Percentiles rank a stretch among this genome's conserved stretches.
These are phyloP conservation scores for Cucumis hystrix DNA, from an alignment of 306 rosid genomes.

Conservation along the genomic window DNA sequence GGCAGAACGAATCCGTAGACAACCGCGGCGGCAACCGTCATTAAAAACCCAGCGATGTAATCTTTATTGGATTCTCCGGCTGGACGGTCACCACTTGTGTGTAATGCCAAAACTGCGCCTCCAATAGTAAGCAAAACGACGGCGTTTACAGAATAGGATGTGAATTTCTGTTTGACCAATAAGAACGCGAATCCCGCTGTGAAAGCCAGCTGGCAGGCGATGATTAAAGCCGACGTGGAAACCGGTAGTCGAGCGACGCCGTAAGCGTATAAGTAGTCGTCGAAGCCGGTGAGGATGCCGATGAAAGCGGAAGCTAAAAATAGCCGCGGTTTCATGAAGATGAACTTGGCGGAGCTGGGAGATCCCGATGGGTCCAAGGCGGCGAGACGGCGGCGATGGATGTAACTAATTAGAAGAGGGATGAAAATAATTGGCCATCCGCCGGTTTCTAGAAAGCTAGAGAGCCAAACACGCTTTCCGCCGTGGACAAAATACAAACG, in stretches of 20 bases:
- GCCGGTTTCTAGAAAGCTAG: slow-evolving; percentile 46
- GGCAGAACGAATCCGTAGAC: slow-evolving; percentile 74
- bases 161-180: slow-evolving; percentile 50
- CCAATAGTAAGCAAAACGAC: slow-evolving; percentile 49
- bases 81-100: slow-evolving; percentile 47
- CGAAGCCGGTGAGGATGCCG: slow-evolving; percentile 50
- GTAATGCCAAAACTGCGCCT: slow-evolving; percentile 54
- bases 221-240: slow-evolving; percentile 48
- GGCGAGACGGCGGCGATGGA: slow-evolving; percentile 21
- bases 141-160: slow-evolving; percentile 42
- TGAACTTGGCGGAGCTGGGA: not conserved
- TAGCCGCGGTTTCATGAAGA: slow-evolving; percentile 29
- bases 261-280: slow-evolving; percentile 48
- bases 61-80: slow-evolving; percentile 37
- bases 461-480: slow-evolving; percentile 62
- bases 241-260: slow-evolving; percentile 54
- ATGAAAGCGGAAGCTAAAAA: slow-evolving; percentile 25
- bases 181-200: slow-evolving; percentile 43
- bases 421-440: slow-evolving; percentile 51
- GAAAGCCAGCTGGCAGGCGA: slow-evolving; percentile 59
- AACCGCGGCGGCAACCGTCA: slow-evolving; percentile 56
- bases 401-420: slow-evolving; percentile 28
- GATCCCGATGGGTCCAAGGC: not conserved
- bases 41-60: slow-evolving; percentile 45
- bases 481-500: slow-evolving; percentile 75